phyloP scores from a whole-genome alignment of 768 basidiomycete genomes.

The Trametes punicea region DNA sequence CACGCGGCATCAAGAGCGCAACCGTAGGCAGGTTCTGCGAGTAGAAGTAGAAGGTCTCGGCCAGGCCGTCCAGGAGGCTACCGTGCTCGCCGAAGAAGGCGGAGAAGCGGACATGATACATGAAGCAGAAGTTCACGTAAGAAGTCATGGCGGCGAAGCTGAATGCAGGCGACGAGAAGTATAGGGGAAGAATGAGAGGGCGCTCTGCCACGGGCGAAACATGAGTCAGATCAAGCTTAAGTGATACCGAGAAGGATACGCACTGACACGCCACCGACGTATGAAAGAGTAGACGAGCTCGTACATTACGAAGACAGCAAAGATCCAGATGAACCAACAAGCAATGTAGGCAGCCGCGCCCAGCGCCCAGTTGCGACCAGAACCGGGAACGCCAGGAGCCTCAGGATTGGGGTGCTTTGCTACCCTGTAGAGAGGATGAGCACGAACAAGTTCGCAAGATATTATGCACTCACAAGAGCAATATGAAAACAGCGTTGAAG shows the following conservation, averaged over 20 bases:
- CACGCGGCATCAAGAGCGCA: slow-evolving; percentile 78
- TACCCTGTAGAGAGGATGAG: slow-evolving; percentile 44
- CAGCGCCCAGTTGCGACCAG: slow-evolving; percentile 77
- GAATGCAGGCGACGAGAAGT: slow-evolving; percentile 76
- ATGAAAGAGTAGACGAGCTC: slow-evolving; percentile 73
- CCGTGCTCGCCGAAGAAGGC: slow-evolving; percentile 56
- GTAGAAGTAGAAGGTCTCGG: slow-evolving; percentile 83
- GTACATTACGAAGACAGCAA: slow-evolving; percentile 72
- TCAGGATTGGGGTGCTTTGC: slow-evolving; percentile 71
- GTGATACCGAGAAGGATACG: slow-evolving; percentile 36
- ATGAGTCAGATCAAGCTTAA: not conserved
- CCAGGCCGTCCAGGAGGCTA: slow-evolving; percentile 53
- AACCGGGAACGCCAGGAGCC: slow-evolving; percentile 65
- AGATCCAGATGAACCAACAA: slow-evolving; percentile 74
- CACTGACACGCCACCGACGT: slow-evolving; percentile 76
- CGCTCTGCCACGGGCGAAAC: slow-evolving; percentile 51
- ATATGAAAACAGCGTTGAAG: slow-evolving; percentile 81
- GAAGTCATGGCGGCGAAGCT: slow-evolving; percentile 74
- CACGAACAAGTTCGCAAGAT: not conserved
- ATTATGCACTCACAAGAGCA: slow-evolving; percentile 66
- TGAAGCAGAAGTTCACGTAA: slow-evolving; percentile 80
- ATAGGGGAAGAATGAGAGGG: slow-evolving; percentile 78
- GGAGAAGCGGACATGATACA: slow-evolving; percentile 71
- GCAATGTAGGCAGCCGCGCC: slow-evolving; percentile 80
- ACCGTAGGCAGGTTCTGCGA: slow-evolving; percentile 85